phyloP scores from a whole-genome alignment of 164 flowering plant species.

The Liquidambar formosana region DNA sequence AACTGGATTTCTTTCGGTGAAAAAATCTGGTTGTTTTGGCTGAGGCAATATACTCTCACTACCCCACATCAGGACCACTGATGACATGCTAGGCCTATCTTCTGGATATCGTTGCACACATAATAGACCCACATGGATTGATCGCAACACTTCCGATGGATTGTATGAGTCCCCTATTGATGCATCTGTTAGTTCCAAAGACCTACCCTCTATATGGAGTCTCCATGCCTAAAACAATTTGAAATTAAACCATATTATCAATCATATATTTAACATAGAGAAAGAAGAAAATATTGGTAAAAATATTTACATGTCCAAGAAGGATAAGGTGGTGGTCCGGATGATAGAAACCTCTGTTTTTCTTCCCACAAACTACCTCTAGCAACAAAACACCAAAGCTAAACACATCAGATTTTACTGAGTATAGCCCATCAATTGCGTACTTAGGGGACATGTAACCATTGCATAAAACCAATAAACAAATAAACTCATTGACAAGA shows the following conservation, averaged over 20 bases:
- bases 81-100: constrained; percentile 32
- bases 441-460: too few species aligned
- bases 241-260: too few species aligned
- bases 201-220: constrained; percentile 22
- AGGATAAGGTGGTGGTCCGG: constrained; percentile 5
- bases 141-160: constrained; percentile 11
- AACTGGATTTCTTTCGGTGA: background rate
- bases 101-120: constrained; percentile 30
- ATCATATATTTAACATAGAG: background rate
- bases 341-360: too few species aligned
- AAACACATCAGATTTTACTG: too few species aligned
- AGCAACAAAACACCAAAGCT: too few species aligned
- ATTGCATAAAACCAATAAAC: too few species aligned
- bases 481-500: too few species aligned
- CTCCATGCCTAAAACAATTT: constrained; percentile 25
- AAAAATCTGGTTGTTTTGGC: constrained; percentile 26
- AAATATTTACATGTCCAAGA: background rate
- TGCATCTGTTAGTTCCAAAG: constrained; percentile 13
- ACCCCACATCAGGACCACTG: constrained; percentile 29
- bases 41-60: constrained; percentile 18
- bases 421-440: too few species aligned
- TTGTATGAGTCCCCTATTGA: constrained; percentile 1
- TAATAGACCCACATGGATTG: constrained; percentile 28
- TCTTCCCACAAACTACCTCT: too few species aligned
- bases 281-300: background rate